phyloP scores from a whole-genome alignment of 768 basidiomycete genomes.

The Boletus rubescentipes region DNA sequence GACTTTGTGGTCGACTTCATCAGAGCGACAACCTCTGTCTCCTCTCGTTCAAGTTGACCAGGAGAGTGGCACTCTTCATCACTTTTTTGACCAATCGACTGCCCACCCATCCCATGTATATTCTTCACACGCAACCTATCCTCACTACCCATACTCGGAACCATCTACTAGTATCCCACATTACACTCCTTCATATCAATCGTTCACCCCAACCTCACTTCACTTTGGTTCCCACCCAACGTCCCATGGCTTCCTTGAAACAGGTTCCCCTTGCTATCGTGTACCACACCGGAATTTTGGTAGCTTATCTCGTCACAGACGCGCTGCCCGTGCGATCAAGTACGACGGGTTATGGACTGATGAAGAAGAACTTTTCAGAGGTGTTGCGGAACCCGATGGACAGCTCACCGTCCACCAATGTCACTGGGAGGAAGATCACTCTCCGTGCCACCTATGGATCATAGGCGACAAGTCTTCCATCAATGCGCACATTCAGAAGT shows the following conservation, averaged over 20 bases:
- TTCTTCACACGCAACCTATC: background rate
- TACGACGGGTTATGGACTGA: slow-evolving; percentile 7
- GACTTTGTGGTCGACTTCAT: background rate
- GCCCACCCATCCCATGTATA: too few relatives aligned
- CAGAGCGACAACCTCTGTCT: background rate
- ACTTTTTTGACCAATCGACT: background rate
- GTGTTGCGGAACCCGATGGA: background rate
- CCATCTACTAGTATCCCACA: background rate
- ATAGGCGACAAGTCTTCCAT: slow-evolving; percentile 12
- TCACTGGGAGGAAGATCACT: slow-evolving; percentile 3
- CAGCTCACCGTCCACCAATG: slow-evolving; percentile 9
- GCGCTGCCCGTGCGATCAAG: background rate
- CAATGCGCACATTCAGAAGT: slow-evolving; percentile 16
- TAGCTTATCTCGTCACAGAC: background rate
- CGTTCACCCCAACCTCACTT: background rate
- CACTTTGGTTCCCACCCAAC: background rate
- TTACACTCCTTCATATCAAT: background rate
- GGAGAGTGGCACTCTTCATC: background rate
- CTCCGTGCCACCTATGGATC: slow-evolving; percentile 17
- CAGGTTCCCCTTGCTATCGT: background rate
- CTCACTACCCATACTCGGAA: background rate
- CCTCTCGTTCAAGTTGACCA: background rate
- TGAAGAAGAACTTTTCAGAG: slow-evolving; percentile 10
- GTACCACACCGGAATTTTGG: background rate
- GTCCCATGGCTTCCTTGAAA: background rate